Evolutionary conservation across 208 protist species (phyloP), one percentile per base, ranked within the genome.

Genomic region (Trypanosoma avium): DNA sequence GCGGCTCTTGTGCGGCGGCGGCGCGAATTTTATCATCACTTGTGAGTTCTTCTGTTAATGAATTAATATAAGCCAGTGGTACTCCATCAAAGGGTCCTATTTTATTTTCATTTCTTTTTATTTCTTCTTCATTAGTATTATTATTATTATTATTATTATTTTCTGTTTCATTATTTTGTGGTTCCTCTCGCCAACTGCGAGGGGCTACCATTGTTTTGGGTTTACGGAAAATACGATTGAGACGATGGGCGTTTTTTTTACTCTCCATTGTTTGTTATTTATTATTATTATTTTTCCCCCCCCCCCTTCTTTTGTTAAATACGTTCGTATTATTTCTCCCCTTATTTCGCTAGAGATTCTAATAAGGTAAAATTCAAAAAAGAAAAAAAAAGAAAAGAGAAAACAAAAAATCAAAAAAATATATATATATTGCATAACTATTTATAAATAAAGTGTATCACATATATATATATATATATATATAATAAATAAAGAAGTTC

Each of bases 171-270:
- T n/a, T n/a, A n/a, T n/a, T n/a, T n/a, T n/a, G n/a, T n/a, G n/a
- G n/a, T n/a, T 66, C 61, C 40, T 42, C 42, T 42, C 73, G 73
- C 85, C 88, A 94, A 61, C 61, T 59, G 52, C 83, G 88, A n/a
- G 79, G 60, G 7, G 72, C 32, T 33, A 89, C 61, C 43, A 75
- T 84, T 3, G 75, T 49, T 67, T 88, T 88, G 36, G 77, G 79
- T 75, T 95, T 92, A 61, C 89, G 86, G 36, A 90, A 84, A 38
- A 95, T 89, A 61, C 89, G 89, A 63, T 81, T 82, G 32, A 95
- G 78, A 38, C 89, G 85, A 62, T 89, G 62, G n/a, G 79, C 78
- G 74, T 92, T 95, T 70, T 90, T 90, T 47, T 60, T 47, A 8
- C 38, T 40, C 42, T 73, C 67, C 54, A 63, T 60, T 4, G 58